Evolutionary conservation across 805 yeast species (phyloP), one percentile per base, ranked within the genome.

Genomic region (Wickerhamomyces hampshirensis): DNA sequence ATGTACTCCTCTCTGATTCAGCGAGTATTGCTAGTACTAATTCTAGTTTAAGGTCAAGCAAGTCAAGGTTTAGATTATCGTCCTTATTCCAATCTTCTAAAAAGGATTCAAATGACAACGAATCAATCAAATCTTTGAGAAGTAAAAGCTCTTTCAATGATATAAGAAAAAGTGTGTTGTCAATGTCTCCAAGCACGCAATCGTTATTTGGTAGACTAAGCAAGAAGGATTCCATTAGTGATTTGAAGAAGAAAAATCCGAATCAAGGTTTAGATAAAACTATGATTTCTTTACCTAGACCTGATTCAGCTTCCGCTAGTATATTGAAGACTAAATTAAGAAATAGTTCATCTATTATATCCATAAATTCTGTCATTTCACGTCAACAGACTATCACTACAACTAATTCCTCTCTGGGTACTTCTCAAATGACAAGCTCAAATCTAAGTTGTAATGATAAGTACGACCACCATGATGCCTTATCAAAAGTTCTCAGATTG

Each of bases 261-360:
- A 21, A 21, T 21, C 7, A 7, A 8, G 24, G 24, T 21, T 24
- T 57, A 31, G 63, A 58, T 35, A 63, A 62, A 38, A 49, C 61
- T 6, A 64, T 62, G 59, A 78, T 79, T 12, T 77, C 84, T 4
- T 56, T 75, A 38, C 86, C 85, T 1, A 47, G 38, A 34, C 78
- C 81, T 6, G 75, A 71, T 38, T 71, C 69, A 26, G 68, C 66
- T 10, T 71, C 83, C 12, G 64, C 76, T 24, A 76, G 70, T 41
- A 77, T 75, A 42, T 60, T 79, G 35, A 66, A 69, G 44, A 65
- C 67, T 39, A 79, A 74, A 46, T 57, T 79, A 31, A 66, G 67
- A 45, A 73, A 71, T 37, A 69, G 75, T 19, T 59, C 71, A 2
- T 71, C 79, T 4, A 52, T 74, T 30, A 49, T 73, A 18, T 66